Conservation (phyloP, 768 basidiomycete species). For the Suillus paluster region DNA sequence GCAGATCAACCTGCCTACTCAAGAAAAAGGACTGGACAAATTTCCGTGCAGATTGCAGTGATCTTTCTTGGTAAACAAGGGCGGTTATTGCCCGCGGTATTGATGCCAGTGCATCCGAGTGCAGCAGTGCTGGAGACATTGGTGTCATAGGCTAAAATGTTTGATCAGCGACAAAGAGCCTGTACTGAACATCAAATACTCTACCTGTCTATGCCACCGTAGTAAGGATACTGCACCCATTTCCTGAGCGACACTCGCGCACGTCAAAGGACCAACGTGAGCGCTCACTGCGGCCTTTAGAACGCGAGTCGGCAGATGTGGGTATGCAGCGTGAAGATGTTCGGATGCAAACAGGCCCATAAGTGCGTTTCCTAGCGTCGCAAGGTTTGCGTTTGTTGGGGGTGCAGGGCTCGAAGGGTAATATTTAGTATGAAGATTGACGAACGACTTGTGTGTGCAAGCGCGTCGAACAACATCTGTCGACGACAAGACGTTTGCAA, state of each 20-base stretch:
- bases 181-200: neutral
- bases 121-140: constrained; percentile 57
- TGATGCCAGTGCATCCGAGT: constrained; percentile 87
- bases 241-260: constrained; percentile 84
- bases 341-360: constrained; percentile 91
- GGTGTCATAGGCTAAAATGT: constrained; percentile 50
- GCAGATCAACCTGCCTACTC: constrained; percentile 80
- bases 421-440: constrained; percentile 57
- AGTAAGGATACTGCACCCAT: constrained; percentile 79
- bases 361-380: constrained; percentile 81
- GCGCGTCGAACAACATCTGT: constrained; percentile 67
- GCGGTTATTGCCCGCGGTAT: constrained; percentile 88
- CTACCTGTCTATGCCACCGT: constrained; percentile 79
- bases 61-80: constrained; percentile 86
- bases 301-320: constrained; percentile 90
- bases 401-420: constrained; percentile 58
- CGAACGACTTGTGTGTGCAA: constrained; percentile 80
- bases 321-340: constrained; percentile 78
- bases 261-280: constrained; percentile 85
- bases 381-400: constrained; percentile 75
- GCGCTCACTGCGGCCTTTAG: constrained; percentile 91
- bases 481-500: constrained; percentile 57
- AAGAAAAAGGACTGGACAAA: constrained; percentile 93
- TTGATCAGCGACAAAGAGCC: constrained; percentile 5
- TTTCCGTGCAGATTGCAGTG: constrained; percentile 81